Base-by-base conservation (phyloP, 768 basidiomycete species). In the Holtermannia corniformis region DNA sequence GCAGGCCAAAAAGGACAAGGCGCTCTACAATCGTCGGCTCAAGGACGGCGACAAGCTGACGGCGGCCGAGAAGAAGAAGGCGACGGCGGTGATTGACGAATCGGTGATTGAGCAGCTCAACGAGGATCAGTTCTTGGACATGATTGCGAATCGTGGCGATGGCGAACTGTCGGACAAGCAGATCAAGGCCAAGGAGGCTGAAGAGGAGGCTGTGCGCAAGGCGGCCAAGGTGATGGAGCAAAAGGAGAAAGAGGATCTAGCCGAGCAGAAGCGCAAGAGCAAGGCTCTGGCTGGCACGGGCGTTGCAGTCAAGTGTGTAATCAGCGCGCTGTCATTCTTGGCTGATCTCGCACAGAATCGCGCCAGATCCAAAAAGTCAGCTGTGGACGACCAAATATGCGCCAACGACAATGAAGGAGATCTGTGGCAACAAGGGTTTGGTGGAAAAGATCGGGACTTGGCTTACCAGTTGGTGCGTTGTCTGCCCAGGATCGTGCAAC, bases 301-400 rank as follows among this genome's bases (percentile, higher is more conserved):
- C 12, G 51, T 65, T 5, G 64, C 68, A 22, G 57, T 59, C 1
- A 75, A 73, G 68, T 69, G 51, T 46, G 71, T 63, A 0, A 50
- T 16, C 32, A 27, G 19, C 5, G 25, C 24, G n/a, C 22, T n/a
- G 28, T n/a, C n/a, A 12, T 21, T n/a, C 27, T 16, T 19, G n/a
- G 42, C 40, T 26, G 52, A 42, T 21, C 13, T 40, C 2, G 21
- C 2, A 11, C 23, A 23, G 2, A 28, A 20, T 25, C 22, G 7
- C 3, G 24, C 12, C 19, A 20, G 4, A 41, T n/a, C 41, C 41
- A 14, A 11, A 2, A 7, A 59, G 65, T 2, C 89, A 93, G 68
- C 77, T 97, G 0, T 97, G 95, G 95, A 96, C 95, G 37, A 85
- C 84, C 26, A 82, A 90, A 10, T 99, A 99, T 68, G 93, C 95